Conservation (phyloP, 768 basidiomycete genomes). For the Stropharia rugosoannulata region DNA sequence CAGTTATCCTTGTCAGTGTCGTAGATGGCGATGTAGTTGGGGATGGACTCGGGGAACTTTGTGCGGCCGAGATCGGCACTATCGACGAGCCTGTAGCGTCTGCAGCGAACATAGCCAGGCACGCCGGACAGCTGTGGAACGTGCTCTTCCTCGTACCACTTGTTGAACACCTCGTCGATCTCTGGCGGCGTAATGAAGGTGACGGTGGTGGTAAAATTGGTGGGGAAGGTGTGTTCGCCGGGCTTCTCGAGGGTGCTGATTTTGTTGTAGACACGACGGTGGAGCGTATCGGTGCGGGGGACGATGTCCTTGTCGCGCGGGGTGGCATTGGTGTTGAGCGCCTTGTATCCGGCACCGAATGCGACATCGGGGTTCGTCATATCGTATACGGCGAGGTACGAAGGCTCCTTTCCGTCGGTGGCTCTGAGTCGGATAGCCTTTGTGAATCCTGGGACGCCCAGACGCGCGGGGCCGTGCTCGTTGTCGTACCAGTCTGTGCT, state of each 20-base stretch:
- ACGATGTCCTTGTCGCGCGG: constrained; percentile 26
- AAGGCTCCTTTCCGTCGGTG: constrained; percentile 15
- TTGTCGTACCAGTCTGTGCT: constrained; percentile 35
- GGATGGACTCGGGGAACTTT: constrained; percentile 13
- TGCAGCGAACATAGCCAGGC: constrained; percentile 29
- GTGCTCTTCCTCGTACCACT: constrained; percentile 37
- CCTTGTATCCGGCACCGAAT: constrained; percentile 21
- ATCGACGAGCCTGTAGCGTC: constrained; percentile 27
- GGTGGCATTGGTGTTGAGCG: constrained; percentile 21
- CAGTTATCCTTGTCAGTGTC: constrained; percentile 23
- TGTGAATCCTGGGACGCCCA: constrained; percentile 28
- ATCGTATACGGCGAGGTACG: constrained; percentile 30
- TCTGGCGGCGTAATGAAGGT: constrained; percentile 18
- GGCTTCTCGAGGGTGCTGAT: constrained; percentile 16
- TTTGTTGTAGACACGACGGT: constrained; percentile 24
- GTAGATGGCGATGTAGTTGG: constrained; percentile 34
- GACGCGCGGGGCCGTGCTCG: constrained; percentile 30
- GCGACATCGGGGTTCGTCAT: constrained; percentile 21
- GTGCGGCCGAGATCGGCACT: constrained; percentile 15
- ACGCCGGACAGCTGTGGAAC: constrained; percentile 25
- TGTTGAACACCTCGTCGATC: constrained; percentile 29
- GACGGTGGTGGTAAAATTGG: constrained; percentile 22
- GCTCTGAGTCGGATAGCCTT: constrained; percentile 34
- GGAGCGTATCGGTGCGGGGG: constrained; percentile 20
- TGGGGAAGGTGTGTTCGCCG: constrained; percentile 16